Conservation (phyloP, 2,329 filamentous ascomycete genomes). For the Paraconiothyrium brasiliense region DNA sequence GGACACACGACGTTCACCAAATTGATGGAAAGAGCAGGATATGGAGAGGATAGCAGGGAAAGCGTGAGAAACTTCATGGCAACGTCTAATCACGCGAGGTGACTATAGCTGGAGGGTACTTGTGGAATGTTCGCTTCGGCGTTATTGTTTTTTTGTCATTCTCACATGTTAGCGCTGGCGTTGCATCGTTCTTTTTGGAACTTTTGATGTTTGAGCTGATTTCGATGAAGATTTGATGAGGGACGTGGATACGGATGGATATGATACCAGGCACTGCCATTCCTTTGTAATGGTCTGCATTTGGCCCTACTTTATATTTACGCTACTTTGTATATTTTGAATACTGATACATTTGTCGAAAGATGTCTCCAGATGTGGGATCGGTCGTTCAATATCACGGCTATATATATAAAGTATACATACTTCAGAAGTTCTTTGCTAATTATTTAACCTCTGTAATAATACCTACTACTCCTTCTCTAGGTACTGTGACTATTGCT, state of each 20-base stretch:
- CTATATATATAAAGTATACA: too few species aligned
- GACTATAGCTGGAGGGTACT: neutral
- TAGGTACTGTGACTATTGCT: too few species aligned
- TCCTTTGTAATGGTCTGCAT: slow-evolving; percentile 6
- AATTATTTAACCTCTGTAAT: too few species aligned
- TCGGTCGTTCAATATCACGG: too few species aligned
- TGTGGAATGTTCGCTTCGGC: neutral
- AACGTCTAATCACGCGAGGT: slow-evolving; percentile 23
- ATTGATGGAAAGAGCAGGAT: slow-evolving; percentile 55
- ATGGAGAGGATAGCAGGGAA: slow-evolving; percentile 41
- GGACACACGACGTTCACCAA: slow-evolving; percentile 52
- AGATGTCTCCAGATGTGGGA: slow-evolving; percentile 7
- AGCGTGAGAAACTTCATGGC: slow-evolving; percentile 38
- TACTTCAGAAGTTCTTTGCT: too few species aligned
- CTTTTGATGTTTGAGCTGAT: slow-evolving; percentile 8
- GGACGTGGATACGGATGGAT: neutral
- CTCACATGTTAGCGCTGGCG: slow-evolving; percentile 28
- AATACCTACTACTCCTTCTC: too few species aligned
- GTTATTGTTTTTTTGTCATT: slow-evolving; percentile 12
- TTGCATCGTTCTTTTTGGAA: slow-evolving; percentile 6
- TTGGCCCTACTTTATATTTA: too few species aligned
- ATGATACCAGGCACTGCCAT: slow-evolving; percentile 30
- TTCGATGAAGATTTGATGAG: slow-evolving; percentile 2
- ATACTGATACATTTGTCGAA: neutral
- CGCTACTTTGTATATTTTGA: too few species aligned